A percentile compares a stretch with the other conserved stretches of the same genome.
phyloP scores from a whole-genome alignment of 116 monocot species.

The Zostera marina region DNA sequence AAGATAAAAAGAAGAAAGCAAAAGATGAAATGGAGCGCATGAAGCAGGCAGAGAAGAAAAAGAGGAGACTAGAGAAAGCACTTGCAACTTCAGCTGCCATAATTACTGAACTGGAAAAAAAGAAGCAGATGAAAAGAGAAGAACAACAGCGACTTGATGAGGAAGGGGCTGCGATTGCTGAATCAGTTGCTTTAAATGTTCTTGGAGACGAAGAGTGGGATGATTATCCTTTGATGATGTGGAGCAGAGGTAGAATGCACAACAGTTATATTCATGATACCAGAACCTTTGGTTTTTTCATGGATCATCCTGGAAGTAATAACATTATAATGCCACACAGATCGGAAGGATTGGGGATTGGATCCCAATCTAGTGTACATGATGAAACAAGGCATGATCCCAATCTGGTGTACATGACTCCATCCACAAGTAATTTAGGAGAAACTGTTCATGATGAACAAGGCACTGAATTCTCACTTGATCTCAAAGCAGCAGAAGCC shows the following conservation, averaged over 20 bases:
- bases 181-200: slow-evolving; percentile 83
- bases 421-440: no score
- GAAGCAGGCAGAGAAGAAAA: slow-evolving; percentile 93
- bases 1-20: slow-evolving; percentile 65
- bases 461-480: slow-evolving; percentile 26
- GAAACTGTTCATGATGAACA: slow-evolving; percentile 7
- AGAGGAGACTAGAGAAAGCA: slow-evolving; percentile 84
- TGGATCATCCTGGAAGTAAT: slow-evolving; percentile 22
- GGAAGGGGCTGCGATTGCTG: slow-evolving; percentile 84
- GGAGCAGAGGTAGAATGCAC: slow-evolving; percentile 11
- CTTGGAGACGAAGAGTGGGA: slow-evolving; percentile 75
- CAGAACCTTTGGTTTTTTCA: slow-evolving; percentile 19
- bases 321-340: slow-evolving; percentile 12
- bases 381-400: no score
- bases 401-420: no score
- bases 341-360: slow-evolving; percentile 10
- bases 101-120: slow-evolving; percentile 77
- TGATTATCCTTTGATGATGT: slow-evolving; percentile 22
- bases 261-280: slow-evolving; percentile 10
- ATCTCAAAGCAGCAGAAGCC: slow-evolving; percentile 48
- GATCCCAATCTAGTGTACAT: no score
- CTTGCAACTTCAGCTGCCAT: slow-evolving; percentile 89
- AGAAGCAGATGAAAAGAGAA: slow-evolving; percentile 85
- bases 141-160: slow-evolving; percentile 70
- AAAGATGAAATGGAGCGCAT: slow-evolving; percentile 66